Percentiles rank a stretch among this genome's conserved stretches.
These are phyloP conservation scores for Leccinum pellstonianum DNA, from an alignment of 768 basidiomycete species.

Conservation along the genomic window DNA sequence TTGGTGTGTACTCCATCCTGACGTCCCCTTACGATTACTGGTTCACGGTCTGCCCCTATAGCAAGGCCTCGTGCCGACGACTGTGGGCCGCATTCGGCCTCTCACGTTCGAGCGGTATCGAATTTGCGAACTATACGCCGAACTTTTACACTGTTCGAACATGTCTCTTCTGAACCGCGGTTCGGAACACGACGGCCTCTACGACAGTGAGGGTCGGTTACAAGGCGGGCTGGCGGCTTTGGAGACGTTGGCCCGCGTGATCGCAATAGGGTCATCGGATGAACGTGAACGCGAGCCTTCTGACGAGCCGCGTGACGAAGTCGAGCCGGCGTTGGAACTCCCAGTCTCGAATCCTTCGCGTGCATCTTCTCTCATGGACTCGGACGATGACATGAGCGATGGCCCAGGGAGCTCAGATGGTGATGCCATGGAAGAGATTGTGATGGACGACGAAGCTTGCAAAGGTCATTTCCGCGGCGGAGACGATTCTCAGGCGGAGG, in stretches of 20 bases:
- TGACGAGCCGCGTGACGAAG: constrained; percentile 56
- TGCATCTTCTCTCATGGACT: constrained; percentile 56
- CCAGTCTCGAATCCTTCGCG: constrained; percentile 57
- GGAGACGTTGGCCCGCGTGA: constrained; percentile 84
- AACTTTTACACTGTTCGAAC: constrained; percentile 95
- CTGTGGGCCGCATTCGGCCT: constrained; percentile 70
- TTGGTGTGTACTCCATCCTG: constrained; percentile 48
- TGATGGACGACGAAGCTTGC: constrained; percentile 64
- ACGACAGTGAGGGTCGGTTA: constrained; percentile 80
- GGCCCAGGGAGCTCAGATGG: constrained; percentile 76
- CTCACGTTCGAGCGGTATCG: constrained; percentile 95
- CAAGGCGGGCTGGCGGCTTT: constrained; percentile 83
- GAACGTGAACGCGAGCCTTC: constrained; percentile 54
- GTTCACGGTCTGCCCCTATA: constrained; percentile 30
- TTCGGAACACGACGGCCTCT: constrained; percentile 63
- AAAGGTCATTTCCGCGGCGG: constrained; percentile 27
- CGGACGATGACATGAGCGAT: constrained; percentile 76
- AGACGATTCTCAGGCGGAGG: constrained; percentile 34
- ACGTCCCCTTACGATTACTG: constrained; percentile 5
- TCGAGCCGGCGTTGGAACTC: constrained; percentile 64
- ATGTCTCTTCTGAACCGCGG: constrained; percentile 93
- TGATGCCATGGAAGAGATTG: constrained; percentile 81
- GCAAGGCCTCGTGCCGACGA: constrained; percentile 69
- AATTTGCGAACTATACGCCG: constrained; percentile 95
- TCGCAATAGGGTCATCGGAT: constrained; percentile 60